Percentiles rank a stretch among this genome's conserved stretches.
phyloP scores from a whole-genome alignment of 2,329 filamentous ascomycete genomes.

The Pseudopyricularia javanii region DNA sequence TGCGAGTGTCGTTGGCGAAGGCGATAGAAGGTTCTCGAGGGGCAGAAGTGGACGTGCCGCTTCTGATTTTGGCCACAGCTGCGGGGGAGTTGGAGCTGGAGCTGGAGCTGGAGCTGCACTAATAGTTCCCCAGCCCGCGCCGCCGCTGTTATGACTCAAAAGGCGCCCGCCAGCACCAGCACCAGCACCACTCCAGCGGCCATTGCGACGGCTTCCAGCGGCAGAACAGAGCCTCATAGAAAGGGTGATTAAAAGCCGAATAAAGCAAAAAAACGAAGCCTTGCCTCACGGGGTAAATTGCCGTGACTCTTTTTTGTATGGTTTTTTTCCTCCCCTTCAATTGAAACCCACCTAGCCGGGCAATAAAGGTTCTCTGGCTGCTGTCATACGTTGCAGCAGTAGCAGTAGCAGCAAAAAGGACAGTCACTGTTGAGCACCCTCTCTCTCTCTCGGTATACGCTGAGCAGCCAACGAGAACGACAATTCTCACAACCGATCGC shows the following conservation, averaged over 20 bases:
- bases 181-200: not conserved
- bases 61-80: not conserved
- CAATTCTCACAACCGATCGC: too few species aligned
- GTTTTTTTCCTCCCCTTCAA: not conserved
- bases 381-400: too few species aligned
- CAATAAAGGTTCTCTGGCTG: too few species aligned
- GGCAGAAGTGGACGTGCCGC: not conserved
- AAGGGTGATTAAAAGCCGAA: not conserved
- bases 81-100: not conserved
- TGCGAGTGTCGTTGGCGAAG: not conserved
- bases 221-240: not conserved
- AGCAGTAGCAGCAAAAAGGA: too few species aligned
- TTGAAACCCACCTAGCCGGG: too few species aligned
- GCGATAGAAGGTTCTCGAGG: not conserved
- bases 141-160: slow-evolving; percentile 2
- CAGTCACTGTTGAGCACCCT: too few species aligned
- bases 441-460: too few species aligned
- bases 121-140: not conserved
- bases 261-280: not conserved
- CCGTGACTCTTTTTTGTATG: not conserved
- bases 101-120: not conserved
- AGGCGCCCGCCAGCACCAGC: not conserved
- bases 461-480: too few species aligned
- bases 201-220: slow-evolving; percentile 1
- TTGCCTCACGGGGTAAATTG: not conserved